These are phyloP conservation scores for Suhomyces atakaporum DNA, from an alignment of 1,139 yeast species.

Conservation along the genomic window DNA sequence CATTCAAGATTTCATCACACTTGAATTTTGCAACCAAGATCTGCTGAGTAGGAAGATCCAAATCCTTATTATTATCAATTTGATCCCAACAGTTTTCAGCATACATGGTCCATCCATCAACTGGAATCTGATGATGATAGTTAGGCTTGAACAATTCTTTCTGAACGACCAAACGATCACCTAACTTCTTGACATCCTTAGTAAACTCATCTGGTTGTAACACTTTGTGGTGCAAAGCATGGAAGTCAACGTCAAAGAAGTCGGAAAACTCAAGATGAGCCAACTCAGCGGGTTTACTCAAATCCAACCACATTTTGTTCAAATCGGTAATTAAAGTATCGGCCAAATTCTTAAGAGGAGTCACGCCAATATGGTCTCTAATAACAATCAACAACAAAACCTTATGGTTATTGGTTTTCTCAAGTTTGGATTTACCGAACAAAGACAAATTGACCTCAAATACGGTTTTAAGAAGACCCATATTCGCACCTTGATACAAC, in stretches of 20 bases:
- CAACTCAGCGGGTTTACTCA: conserved; percentile 72
- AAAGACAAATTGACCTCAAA: conserved; percentile 90
- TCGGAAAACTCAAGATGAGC: conserved; percentile 58
- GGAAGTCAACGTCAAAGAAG: conserved; percentile 83
- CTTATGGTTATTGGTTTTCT: conserved; percentile 51
- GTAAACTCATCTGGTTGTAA: conserved; percentile 74
- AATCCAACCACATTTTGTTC: conserved; percentile 71
- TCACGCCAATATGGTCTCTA: conserved; percentile 86
- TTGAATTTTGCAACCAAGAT: conserved; percentile 90
- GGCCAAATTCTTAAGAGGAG: conserved; percentile 75
- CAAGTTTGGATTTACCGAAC: conserved; percentile 53
- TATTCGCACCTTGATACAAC: conserved; percentile 93
- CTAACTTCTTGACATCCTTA: conserved; percentile 63
- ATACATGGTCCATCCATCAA: conserved; percentile 95
- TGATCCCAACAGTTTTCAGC: conserved; percentile 94
- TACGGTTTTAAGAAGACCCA: conserved; percentile 93
- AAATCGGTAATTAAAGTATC: conserved; percentile 71
- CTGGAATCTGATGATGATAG: conserved; percentile 84
- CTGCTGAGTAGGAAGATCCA: conserved; percentile 96
- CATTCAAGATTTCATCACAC: conserved; percentile 80
- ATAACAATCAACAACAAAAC: conserved; percentile 84
- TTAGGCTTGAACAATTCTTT: conserved; percentile 62
- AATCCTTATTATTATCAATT: conserved; percentile 87
- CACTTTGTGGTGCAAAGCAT: conserved; percentile 81
- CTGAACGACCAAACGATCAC: conserved; percentile 55